phyloP scores from a whole-genome alignment of 2,329 filamentous ascomycete genomes.

The Orbilia quercus region DNA sequence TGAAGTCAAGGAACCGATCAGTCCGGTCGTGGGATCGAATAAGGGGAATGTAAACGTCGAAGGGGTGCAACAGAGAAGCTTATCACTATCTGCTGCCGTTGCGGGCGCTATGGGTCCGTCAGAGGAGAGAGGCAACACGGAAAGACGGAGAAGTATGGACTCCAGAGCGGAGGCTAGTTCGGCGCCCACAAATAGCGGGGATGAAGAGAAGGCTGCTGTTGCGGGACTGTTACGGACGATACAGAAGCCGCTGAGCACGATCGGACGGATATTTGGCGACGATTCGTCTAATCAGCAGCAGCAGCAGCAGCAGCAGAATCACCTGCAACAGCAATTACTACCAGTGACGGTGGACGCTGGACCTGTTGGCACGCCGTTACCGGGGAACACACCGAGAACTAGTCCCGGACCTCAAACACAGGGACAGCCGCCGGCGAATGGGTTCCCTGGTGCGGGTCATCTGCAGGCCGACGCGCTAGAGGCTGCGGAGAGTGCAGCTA shows the following conservation, averaged over 20 bases:
- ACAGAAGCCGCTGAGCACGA: constrained; percentile 87
- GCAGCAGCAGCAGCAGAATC: constrained; percentile 58
- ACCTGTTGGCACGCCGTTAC: constrained; percentile 65
- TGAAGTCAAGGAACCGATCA: constrained; percentile 63
- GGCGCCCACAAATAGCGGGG: constrained; percentile 61
- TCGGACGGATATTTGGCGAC: constrained; percentile 93
- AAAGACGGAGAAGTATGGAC: constrained; percentile 39
- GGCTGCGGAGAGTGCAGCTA: constrained; percentile 86
- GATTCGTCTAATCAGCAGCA: constrained; percentile 63
- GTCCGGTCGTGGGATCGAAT: constrained; percentile 35
- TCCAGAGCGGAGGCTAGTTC: constrained; percentile 68
- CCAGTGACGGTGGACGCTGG: constrained; percentile 59
- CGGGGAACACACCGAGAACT: constrained; percentile 67
- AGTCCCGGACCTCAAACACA: constrained; percentile 63
- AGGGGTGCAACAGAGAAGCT: constrained; percentile 62
- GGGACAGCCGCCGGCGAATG: constrained; percentile 59
- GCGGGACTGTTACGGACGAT: constrained; percentile 88
- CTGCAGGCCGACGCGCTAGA: constrained; percentile 66
- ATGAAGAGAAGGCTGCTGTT: constrained; percentile 82
- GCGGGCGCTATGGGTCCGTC: constrained; percentile 62
- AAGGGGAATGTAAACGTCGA: constrained; percentile 27
- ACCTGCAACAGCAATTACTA: constrained; percentile 56
- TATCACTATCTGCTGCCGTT: constrained; percentile 63
- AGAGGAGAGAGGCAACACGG: constrained; percentile 67
- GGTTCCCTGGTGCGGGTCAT: constrained; percentile 62